These are phyloP conservation scores for Fusarium floridanum DNA, from an alignment of 2,329 filamentous ascomycete species.

Conservation along the genomic window DNA sequence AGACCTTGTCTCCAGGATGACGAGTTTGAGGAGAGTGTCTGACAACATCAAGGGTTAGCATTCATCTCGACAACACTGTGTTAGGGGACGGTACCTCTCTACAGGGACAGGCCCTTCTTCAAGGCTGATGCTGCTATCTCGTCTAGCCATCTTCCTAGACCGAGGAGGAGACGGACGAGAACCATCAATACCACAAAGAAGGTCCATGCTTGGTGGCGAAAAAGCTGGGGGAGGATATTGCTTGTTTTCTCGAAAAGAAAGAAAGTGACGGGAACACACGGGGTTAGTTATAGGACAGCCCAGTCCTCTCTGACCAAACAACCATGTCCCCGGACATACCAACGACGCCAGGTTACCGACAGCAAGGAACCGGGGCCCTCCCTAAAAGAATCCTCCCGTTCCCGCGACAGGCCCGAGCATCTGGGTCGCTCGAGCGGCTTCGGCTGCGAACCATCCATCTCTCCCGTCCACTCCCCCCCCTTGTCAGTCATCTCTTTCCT, in stretches of 20 bases:
- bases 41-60: constrained; percentile 3
- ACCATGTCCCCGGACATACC: constrained; percentile 4
- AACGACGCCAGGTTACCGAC: constrained; percentile 30
- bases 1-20: not conserved
- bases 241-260: not conserved
- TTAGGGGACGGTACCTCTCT: constrained; percentile 9
- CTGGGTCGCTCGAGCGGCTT: constrained; percentile 11
- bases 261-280: not conserved
- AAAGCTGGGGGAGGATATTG: not conserved
- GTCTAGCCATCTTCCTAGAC: constrained; percentile 2
- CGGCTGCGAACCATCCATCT: not conserved
- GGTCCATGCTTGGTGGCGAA: constrained; percentile 25
- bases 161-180: constrained; percentile 24
- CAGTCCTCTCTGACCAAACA: constrained; percentile 8
- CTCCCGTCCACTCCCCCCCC: not conserved
- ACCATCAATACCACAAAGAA: constrained; percentile 35
- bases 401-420: constrained; percentile 15
- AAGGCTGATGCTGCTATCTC: constrained; percentile 42
- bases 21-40: constrained; percentile 9
- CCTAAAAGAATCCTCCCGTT: not conserved
- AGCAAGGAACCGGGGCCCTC: constrained; percentile 18
- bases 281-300: constrained; percentile 9
- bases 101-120: constrained; percentile 20
- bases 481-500: not conserved
- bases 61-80: not conserved